Evolutionary conservation across 1,284 basidiomycete species (phyloP).

Genomic region (Trichosporon asahii): DNA sequence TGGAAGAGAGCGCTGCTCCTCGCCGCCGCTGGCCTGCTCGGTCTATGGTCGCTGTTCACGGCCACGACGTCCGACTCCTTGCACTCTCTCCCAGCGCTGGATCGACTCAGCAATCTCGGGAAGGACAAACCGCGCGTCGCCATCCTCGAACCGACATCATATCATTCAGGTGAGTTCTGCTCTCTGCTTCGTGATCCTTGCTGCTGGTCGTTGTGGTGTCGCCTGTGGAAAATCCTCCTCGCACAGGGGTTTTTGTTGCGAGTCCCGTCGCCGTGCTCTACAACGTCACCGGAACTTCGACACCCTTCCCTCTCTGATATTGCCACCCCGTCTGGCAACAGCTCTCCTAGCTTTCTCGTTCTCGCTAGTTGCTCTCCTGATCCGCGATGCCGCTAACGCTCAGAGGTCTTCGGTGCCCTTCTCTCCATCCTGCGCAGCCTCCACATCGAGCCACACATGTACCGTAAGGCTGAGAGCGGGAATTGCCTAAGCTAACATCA

Average conservation of each 20-base stretch:
- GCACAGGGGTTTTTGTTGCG: too few relatives aligned
- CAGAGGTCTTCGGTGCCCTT: constrained; percentile 1
- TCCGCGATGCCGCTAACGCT: too few relatives aligned
- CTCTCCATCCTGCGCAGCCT: background rate
- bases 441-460: background rate
- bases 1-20: background rate
- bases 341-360: too few relatives aligned
- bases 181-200: background rate
- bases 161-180: background rate
- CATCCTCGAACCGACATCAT: background rate
- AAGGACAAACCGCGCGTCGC: background rate
- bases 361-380: too few relatives aligned
- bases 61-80: background rate
- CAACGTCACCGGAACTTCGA: too few relatives aligned
- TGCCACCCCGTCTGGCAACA: too few relatives aligned
- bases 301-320: too few relatives aligned
- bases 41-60: background rate
- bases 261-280: too few relatives aligned
- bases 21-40: background rate
- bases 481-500: background rate
- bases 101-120: background rate
- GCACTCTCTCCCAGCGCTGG: background rate
- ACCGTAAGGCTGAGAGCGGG: background rate
- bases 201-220: background rate
- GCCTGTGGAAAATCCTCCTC: too few relatives aligned